Conservation (phyloP, 106 monocot genomes). For the Dendrobium nobile region DNA sequence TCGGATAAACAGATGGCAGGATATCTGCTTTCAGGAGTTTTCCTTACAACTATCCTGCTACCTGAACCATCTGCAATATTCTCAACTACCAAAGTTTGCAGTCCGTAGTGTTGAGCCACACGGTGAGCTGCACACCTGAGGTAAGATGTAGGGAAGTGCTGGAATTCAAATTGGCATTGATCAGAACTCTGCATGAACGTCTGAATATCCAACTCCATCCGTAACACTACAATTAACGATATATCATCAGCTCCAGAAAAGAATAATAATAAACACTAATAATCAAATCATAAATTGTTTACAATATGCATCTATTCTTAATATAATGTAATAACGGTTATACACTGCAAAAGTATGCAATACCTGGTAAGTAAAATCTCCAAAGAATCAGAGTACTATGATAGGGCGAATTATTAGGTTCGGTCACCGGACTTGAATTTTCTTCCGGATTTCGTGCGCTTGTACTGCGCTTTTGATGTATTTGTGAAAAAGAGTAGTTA, state of each 20-base stretch:
- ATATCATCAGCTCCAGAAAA: neutral
- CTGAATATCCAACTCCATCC: constrained; percentile 94
- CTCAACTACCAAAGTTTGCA: constrained; percentile 68
- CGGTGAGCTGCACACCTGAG: constrained; percentile 88
- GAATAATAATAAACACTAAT: neutral
- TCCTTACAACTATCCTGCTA: constrained; percentile 65
- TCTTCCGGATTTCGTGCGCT: no score
- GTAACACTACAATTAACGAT: constrained; percentile 52
- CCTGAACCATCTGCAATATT: constrained; percentile 30
- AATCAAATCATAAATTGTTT: neutral
- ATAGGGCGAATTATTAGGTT: neutral
- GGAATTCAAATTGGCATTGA: constrained; percentile 84
- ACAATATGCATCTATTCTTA: constrained; percentile 1
- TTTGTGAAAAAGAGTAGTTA: no score
- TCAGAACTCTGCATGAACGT: constrained; percentile 67
- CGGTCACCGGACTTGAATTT: no score
- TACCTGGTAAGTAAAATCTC: neutral
- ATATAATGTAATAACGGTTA: neutral
- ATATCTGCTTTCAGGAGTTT: constrained; percentile 55
- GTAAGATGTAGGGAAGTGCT: constrained; percentile 81
- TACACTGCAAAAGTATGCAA: neutral
- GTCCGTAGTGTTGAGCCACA: constrained; percentile 87
- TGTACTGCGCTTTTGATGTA: no score
- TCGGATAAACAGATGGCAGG: constrained; percentile 61
- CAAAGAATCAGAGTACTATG: neutral